These are phyloP conservation scores for Aspergillus ostianus DNA, from an alignment of 495 filamentous ascomycete genomes.

Conservation along the genomic window DNA sequence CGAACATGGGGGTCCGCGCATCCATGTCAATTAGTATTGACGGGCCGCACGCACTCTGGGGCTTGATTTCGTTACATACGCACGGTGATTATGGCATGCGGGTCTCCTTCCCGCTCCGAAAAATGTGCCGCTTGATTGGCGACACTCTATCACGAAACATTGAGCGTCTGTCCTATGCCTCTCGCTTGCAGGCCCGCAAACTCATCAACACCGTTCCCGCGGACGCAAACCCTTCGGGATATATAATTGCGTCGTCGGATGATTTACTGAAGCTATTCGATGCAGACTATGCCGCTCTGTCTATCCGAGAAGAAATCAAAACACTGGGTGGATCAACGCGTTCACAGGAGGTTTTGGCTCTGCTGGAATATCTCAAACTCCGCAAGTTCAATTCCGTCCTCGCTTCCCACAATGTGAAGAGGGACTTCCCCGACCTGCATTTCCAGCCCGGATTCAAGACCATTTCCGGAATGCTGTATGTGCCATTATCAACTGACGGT, in stretches of 20 bases:
- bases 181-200: slow-evolving; percentile 62
- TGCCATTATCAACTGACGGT: slow-evolving; percentile 75
- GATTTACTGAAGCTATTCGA: slow-evolving; percentile 84
- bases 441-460: slow-evolving; percentile 78
- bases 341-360: slow-evolving; percentile 78
- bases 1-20: slow-evolving; percentile 85
- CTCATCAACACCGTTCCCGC: slow-evolving; percentile 60
- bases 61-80: slow-evolving; percentile 82
- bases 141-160: slow-evolving; percentile 87
- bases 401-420: slow-evolving; percentile 70
- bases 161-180: slow-evolving; percentile 83
- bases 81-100: slow-evolving; percentile 84
- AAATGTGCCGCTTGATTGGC: slow-evolving; percentile 90
- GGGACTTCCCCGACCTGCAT: slow-evolving; percentile 80
- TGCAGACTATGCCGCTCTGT: slow-evolving; percentile 84
- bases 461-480: slow-evolving; percentile 80
- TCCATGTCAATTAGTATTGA: slow-evolving; percentile 96
- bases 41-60: slow-evolving; percentile 83
- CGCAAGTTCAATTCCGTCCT: slow-evolving; percentile 74
- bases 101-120: slow-evolving; percentile 86
- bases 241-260: slow-evolving; percentile 88
- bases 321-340: slow-evolving; percentile 73
- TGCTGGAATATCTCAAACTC: slow-evolving; percentile 83
- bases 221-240: slow-evolving; percentile 80
- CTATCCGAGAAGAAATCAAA: slow-evolving; percentile 84